Evolutionary conservation across 345 rosid species (phyloP).

Genomic region (Pistacia vera): DNA sequence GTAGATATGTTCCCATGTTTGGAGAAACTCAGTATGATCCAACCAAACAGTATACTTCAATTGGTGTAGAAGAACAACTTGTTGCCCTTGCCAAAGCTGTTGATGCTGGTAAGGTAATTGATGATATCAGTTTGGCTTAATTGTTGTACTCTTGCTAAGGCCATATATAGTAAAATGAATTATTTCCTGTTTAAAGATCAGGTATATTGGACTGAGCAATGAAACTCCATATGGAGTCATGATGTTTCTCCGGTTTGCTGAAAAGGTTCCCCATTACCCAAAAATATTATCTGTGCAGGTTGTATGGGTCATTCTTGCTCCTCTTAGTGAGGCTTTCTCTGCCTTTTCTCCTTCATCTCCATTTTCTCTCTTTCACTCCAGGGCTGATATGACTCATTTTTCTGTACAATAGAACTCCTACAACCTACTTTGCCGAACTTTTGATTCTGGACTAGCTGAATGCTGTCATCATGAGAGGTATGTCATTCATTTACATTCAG

Average conservation of each 20-base stretch:
- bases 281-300: constrained; percentile 58
- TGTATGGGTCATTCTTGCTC: neutral
- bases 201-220: constrained; percentile 64
- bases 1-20: constrained; percentile 63
- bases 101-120: constrained; percentile 51
- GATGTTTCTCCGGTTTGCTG: constrained; percentile 56
- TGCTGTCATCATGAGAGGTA: constrained; percentile 71
- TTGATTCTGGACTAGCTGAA: constrained; percentile 63
- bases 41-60: constrained; percentile 38
- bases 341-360: constrained; percentile 3
- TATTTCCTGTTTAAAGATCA: constrained; percentile 40
- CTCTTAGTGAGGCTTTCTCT: neutral
- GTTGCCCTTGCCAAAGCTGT: constrained; percentile 56
- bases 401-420: constrained; percentile 46
- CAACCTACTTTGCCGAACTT: constrained; percentile 59
- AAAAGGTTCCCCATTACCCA: constrained; percentile 36
- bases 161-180: neutral
- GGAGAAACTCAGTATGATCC: constrained; percentile 62
- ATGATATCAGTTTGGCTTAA: constrained; percentile 2
- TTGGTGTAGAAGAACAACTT: constrained; percentile 60
- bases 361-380: neutral
- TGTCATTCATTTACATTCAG: neutral
- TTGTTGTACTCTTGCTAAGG: neutral
- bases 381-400: constrained; percentile 19
- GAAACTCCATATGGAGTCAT: constrained; percentile 66